Percentiles rank a stretch among this genome's conserved stretches.
These are phyloP conservation scores for Bretziella fagacearum DNA, from an alignment of 2,329 filamentous ascomycete genomes.

Conservation along the genomic window DNA sequence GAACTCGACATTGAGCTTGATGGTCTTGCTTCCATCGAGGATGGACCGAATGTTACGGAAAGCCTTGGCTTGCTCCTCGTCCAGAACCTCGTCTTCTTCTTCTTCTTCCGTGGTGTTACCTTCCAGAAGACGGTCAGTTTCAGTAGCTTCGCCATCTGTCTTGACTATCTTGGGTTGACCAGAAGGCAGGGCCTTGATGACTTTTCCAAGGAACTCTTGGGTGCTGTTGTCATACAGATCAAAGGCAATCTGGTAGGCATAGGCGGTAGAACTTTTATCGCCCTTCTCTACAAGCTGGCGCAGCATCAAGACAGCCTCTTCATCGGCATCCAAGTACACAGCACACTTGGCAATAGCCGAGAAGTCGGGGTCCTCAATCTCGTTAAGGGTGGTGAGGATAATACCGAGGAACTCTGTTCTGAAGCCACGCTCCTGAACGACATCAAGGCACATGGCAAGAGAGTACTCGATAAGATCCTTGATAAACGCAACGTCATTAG, in stretches of 20 bases:
- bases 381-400: conserved; percentile 87
- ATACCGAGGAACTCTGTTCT: conserved; percentile 71
- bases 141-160: conserved; percentile 28
- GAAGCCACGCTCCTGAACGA: conserved; percentile 83
- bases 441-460: conserved; percentile 89
- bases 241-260: conserved; percentile 94
- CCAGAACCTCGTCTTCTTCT: conserved; percentile 36
- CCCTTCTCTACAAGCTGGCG: conserved; percentile 63
- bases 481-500: conserved; percentile 46
- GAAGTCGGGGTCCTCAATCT: conserved; percentile 84
- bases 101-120: conserved; percentile 24
- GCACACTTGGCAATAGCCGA: conserved; percentile 97
- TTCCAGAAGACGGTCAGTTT: conserved; percentile 32
- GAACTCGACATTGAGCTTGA: conserved; percentile 90
- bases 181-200: conserved; percentile 61
- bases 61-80: conserved; percentile 35
- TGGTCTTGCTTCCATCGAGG: conserved; percentile 80
- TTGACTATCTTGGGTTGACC: conserved; percentile 27
- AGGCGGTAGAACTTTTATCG: conserved; percentile 60
- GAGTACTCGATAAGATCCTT: conserved; percentile 92
- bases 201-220: conserved; percentile 85
- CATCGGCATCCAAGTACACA: conserved; percentile 83
- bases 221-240: conserved; percentile 98
- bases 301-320: conserved; percentile 76
- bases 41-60: conserved; percentile 49